A percentile compares a stretch with the other conserved stretches of the same genome.
These are phyloP conservation scores for Hanseniaspora thailandica DNA, from an alignment of 805 yeast genomes.

Conservation along the genomic window DNA sequence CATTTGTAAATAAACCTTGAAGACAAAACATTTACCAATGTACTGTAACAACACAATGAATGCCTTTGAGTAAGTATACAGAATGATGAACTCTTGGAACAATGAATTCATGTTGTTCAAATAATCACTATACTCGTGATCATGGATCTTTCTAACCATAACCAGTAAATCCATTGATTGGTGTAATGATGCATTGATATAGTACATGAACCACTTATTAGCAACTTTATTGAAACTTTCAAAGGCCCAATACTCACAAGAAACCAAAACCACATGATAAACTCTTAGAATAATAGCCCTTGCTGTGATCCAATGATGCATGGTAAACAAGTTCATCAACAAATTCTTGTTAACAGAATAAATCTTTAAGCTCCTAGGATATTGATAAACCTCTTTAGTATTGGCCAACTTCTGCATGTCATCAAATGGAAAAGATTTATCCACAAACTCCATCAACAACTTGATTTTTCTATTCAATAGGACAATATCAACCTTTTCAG, in stretches of 20 bases:
- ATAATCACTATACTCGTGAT: background rate
- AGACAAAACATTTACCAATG: slow-evolving; percentile 11
- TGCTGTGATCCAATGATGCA: background rate
- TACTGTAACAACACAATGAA: slow-evolving; percentile 2
- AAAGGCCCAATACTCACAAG: background rate
- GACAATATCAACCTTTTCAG: background rate
- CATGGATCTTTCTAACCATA: background rate
- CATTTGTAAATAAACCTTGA: background rate
- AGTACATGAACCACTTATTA: slow-evolving; percentile 9
- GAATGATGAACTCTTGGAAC: background rate
- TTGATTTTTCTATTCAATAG: background rate
- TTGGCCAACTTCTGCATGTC: background rate
- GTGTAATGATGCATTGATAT: background rate
- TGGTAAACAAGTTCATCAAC: background rate
- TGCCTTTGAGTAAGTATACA: background rate
- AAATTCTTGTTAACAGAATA: background rate
- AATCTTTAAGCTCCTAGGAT: background rate
- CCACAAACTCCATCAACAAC: background rate
- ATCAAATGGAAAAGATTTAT: background rate
- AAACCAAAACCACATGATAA: slow-evolving; percentile 4
- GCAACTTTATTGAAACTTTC: background rate
- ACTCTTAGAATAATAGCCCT: background rate
- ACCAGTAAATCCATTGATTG: background rate
- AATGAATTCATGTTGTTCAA: background rate
- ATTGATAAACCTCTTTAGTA: background rate